Conservation (phyloP, 352 stramenopile genomes). For the Elongisporangium senticosum region DNA sequence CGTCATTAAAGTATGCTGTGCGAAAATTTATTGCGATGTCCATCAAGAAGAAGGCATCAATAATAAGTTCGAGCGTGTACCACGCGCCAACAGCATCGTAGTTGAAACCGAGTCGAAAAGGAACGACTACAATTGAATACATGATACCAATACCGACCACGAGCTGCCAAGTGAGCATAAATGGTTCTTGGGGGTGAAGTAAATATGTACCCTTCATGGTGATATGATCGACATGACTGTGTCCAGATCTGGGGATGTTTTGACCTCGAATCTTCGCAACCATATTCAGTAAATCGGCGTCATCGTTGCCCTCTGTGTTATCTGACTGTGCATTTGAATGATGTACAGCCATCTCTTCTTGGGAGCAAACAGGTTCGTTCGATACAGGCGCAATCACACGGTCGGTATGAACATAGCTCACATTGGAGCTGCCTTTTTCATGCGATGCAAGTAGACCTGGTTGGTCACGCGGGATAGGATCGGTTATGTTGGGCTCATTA, state of each 20-base stretch:
- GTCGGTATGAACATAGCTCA: no score
- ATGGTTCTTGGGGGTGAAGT: slow-evolving; percentile 64
- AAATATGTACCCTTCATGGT: slow-evolving; percentile 64
- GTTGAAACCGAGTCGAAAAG: slow-evolving; percentile 84
- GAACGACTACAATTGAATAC: slow-evolving; percentile 87
- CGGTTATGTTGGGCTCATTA: no score
- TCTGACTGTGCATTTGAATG: no score
- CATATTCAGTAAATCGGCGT: slow-evolving; percentile 26
- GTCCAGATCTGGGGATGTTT: no score
- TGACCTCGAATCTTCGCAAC: slow-evolving; percentile 24
- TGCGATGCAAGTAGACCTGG: no score
- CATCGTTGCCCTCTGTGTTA: background rate
- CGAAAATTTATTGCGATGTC: slow-evolving; percentile 88
- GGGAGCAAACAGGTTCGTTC: no score
- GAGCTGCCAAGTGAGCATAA: slow-evolving; percentile 73
- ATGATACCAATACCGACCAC: slow-evolving; percentile 72
- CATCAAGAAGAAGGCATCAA: slow-evolving; percentile 81
- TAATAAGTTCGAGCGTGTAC: slow-evolving; percentile 61
- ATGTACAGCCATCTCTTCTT: no score
- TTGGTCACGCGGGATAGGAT: no score
- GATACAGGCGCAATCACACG: no score
- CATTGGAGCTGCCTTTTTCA: no score
- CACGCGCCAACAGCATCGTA: slow-evolving; percentile 43
- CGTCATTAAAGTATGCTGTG: slow-evolving; percentile 76
- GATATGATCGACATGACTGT: slow-evolving; percentile 18